Evolutionary conservation across 2,329 filamentous ascomycete genomes (phyloP).

Genomic region (Penicillium sp.): DNA sequence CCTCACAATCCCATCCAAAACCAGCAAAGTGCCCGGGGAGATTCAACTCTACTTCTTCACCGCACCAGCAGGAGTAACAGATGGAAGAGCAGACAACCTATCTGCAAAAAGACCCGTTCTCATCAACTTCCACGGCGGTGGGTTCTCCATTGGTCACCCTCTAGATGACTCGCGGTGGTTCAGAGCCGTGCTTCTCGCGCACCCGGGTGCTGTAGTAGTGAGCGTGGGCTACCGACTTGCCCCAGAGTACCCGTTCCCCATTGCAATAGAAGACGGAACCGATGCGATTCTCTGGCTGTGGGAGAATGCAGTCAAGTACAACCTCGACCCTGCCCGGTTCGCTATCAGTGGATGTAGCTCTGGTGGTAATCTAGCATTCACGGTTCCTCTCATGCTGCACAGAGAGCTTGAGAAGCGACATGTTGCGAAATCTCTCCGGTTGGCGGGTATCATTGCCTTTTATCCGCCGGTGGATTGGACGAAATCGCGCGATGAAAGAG

Average conservation of each 20-base stretch:
- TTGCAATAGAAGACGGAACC: conserved; percentile 21
- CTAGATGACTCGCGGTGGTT: conserved; percentile 18
- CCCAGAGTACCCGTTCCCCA: conserved; percentile 23
- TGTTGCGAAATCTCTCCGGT: neutral
- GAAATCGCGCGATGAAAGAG: conserved; percentile 8
- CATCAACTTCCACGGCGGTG: conserved; percentile 20
- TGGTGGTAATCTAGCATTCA: conserved; percentile 18
- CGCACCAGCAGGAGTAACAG: neutral
- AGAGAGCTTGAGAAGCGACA: conserved; percentile 7
- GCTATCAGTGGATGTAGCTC: conserved; percentile 15
- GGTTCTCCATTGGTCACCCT: conserved; percentile 19
- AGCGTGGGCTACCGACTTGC: conserved; percentile 24
- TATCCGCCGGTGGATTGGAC: conserved; percentile 19
- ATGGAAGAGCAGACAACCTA: neutral
- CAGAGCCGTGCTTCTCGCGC: conserved; percentile 5
- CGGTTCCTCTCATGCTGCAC: conserved; percentile 11
- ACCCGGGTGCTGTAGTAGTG: conserved; percentile 17
- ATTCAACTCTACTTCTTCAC: conserved; percentile 18
- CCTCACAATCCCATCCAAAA: conserved; percentile 16
- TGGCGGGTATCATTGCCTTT: conserved; percentile 15
- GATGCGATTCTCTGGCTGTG: conserved; percentile 23
- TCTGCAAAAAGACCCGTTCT: conserved; percentile 12
- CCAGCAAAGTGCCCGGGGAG: conserved; percentile 12
- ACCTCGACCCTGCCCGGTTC: conserved; percentile 16
- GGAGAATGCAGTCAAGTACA: conserved; percentile 11